Evolutionary conservation across 2,329 filamentous ascomycete species (phyloP), one percentile per base, ranked within the genome.

Genomic region (Mollisiaceae sp.): DNA sequence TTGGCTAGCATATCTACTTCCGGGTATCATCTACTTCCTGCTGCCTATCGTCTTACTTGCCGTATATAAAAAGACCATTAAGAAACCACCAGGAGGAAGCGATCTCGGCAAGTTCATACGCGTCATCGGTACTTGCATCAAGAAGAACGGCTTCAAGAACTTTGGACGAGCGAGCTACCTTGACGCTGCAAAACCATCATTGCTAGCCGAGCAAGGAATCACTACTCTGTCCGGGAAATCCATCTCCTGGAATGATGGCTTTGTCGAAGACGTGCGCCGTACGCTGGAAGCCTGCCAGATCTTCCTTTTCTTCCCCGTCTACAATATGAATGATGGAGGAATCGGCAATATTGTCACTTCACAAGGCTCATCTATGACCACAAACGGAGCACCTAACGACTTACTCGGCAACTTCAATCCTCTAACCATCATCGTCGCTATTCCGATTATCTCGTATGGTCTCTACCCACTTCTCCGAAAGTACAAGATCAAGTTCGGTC

Each of bases 241-340:
- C 24, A 92, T 93, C 86, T 89, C 87, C 0, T 93, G 92, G 73
- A 91, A 94, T 67, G 92, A 94, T 71, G 86, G 85, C 54, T 94
- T 91, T 88, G 91, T 94, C 18, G 90, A 93, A 73, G 89, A 93
- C 74, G 88, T 93, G 60, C 83, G 83, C 60, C 89, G 91, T 77
- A 89, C 89, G 67, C 79, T 91, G 64, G 82, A 85, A 72, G 89
- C 89, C 64, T 91, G 88, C 79, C 82, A 85, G 68, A 89, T 92
- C 50, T 94, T 91, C 77, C 69, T 80, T 20, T 84, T 81, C 77
- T 81, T 79, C 65, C 81, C 81, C 15, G 75, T 84, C 35, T 83
- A 82, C 43, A 50, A 63, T 27, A 59, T 70, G 32, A 74, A 75
- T 61, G 70, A 75, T 60, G 63, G 64, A n/a, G 45, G 45, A 5